These are phyloP conservation scores for Hansenula sp. DNA, from an alignment of 1,139 yeast species.

Conservation along the genomic window DNA sequence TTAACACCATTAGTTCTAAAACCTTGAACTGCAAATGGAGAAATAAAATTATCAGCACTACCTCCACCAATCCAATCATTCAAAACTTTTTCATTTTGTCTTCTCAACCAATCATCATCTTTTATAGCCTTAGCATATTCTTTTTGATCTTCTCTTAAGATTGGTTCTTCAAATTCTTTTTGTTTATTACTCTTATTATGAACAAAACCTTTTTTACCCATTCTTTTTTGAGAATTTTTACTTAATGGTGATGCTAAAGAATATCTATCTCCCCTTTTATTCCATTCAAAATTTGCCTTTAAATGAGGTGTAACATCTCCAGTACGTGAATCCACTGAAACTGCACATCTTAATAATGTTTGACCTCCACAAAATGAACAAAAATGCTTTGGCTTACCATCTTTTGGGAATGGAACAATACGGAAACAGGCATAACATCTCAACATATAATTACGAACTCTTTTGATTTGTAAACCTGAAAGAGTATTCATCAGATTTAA, in stretches of 20 bases:
- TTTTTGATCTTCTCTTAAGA: slow-evolving; percentile 88
- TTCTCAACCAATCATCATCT: slow-evolving; percentile 82
- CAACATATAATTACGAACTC: slow-evolving; percentile 88
- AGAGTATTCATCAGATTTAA: slow-evolving; percentile 78
- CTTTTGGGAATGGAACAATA: slow-evolving; percentile 71
- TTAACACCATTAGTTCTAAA: slow-evolving; percentile 65
- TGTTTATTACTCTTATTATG: slow-evolving; percentile 61
- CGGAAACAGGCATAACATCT: slow-evolving; percentile 97
- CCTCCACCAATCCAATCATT: slow-evolving; percentile 94
- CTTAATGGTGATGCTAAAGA: slow-evolving; percentile 74
- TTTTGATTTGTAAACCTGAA: slow-evolving; percentile 80
- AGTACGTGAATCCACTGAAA: slow-evolving; percentile 71
- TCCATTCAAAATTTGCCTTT: slow-evolving; percentile 92
- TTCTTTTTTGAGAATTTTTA: slow-evolving; percentile 55
- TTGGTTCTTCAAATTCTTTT: slow-evolving; percentile 47
- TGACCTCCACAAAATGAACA: slow-evolving; percentile 90
- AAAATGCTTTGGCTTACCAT: slow-evolving; percentile 77
- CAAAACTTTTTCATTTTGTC: slow-evolving; percentile 79
- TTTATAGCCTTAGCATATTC: slow-evolving; percentile 88
- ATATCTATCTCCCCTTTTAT: slow-evolving; percentile 78
- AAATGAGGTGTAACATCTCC: slow-evolving; percentile 90
- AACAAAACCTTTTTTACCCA: slow-evolving; percentile 71
- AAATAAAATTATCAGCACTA: slow-evolving; percentile 82
- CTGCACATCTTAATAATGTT: slow-evolving; percentile 86
- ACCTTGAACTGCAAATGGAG: slow-evolving; percentile 81